These are phyloP conservation scores for Xylaria multiplex DNA, from an alignment of 2,329 filamentous ascomycete genomes.

Conservation along the genomic window DNA sequence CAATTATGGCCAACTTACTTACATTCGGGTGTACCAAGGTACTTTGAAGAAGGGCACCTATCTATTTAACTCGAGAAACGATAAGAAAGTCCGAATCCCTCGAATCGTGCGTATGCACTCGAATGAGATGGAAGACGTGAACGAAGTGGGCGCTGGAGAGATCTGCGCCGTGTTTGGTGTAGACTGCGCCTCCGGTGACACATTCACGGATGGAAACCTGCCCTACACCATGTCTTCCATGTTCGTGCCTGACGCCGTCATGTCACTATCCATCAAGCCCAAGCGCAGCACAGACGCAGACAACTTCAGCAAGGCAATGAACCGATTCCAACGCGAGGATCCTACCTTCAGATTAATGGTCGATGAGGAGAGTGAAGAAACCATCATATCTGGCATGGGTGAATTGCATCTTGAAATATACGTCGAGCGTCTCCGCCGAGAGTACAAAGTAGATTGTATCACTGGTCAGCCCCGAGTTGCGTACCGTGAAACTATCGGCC, in stretches of 20 bases:
- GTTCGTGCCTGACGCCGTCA: conserved; percentile 97
- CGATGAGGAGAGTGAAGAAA: conserved; percentile 92
- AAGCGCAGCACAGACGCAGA: conserved; percentile 91
- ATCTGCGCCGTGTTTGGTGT: conserved; percentile 99
- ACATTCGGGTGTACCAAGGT: conserved; percentile 98
- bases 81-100: conserved; percentile 96
- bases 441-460: conserved; percentile 95
- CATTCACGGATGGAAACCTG: conserved; percentile 92
- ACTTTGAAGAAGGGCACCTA: conserved; percentile 86
- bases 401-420: conserved; percentile 98
- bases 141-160: conserved; percentile 92
- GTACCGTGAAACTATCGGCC: conserved; percentile 92
- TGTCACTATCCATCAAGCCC: conserved; percentile 96
- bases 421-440: conserved; percentile 93
- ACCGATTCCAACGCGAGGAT: conserved; percentile 97
- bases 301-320: conserved; percentile 99
- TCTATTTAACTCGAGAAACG: conserved; percentile 91
- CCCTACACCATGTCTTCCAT: conserved; percentile 98
- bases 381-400: conserved; percentile 98
- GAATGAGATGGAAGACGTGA: conserved; percentile 98
- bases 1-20: conserved; percentile 97
- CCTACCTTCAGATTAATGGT: conserved; percentile 96
- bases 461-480: conserved; percentile 98
- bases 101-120: conserved; percentile 99
- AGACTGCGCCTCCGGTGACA: conserved; percentile 96